These are phyloP conservation scores for Volvariella surrecta DNA, from an alignment of 1,284 basidiomycete species.

Conservation along the genomic window DNA sequence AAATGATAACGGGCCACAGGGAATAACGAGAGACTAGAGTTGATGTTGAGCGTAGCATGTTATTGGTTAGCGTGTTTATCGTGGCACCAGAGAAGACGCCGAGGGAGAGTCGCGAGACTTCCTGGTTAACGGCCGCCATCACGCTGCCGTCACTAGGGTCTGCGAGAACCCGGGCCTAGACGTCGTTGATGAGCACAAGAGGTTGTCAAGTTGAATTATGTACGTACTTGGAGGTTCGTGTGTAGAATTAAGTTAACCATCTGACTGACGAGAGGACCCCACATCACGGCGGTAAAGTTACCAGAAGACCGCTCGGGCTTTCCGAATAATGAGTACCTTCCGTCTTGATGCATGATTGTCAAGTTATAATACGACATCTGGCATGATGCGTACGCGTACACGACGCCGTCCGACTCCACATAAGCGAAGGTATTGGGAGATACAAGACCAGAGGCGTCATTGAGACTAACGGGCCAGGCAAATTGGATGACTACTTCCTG, in stretches of 20 bases:
- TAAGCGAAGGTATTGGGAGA: background rate
- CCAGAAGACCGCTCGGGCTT: background rate
- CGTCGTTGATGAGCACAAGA: background rate
- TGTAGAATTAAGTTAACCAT: background rate
- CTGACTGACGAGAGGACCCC: background rate
- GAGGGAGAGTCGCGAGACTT: background rate
- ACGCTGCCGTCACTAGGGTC: background rate
- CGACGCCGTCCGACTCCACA: background rate
- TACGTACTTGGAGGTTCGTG: background rate
- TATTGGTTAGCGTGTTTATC: background rate
- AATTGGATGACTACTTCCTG: background rate
- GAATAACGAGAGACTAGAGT: background rate
- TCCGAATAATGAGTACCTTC: background rate
- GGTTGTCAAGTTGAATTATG: background rate
- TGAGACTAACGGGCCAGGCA: background rate
- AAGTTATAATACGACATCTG: background rate
- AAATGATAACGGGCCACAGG: background rate
- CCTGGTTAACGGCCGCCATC: background rate
- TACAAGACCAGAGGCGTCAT: background rate
- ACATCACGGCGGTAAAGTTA: background rate
- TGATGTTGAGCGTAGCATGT: background rate
- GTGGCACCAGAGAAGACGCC: background rate
- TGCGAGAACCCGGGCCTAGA: background rate
- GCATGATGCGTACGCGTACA: background rate
- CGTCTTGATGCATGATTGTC: background rate